Conservation (phyloP, 805 yeast genomes). For the Starmerella apis region DNA sequence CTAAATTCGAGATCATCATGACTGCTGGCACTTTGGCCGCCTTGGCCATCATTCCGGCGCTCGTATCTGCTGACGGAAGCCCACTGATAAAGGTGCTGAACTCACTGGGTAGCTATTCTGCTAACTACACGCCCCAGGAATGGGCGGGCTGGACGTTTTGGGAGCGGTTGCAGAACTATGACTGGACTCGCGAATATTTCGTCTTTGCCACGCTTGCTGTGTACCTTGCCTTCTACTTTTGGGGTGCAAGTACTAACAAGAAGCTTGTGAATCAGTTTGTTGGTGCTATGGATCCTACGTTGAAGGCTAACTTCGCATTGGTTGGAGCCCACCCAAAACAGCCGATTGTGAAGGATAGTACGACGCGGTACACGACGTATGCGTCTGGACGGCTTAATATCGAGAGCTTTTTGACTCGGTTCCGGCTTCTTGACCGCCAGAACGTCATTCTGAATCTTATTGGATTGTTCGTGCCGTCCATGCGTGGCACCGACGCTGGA, state of each 20-base stretch:
- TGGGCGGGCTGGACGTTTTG: conserved; percentile 48
- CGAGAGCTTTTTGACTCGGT: conserved; percentile 47
- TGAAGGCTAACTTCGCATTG: conserved; percentile 62
- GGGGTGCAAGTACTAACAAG: conserved; percentile 54
- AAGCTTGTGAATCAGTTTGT: conserved; percentile 46
- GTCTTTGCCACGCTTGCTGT: conserved; percentile 43
- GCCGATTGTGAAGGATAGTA: conserved; percentile 49
- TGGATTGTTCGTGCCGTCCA: conserved; percentile 52
- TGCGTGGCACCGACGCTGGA: conserved; percentile 41
- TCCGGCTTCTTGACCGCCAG: conserved; percentile 68
- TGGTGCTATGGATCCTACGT: conserved; percentile 40
- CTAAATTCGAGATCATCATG: not conserved
- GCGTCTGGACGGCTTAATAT: conserved; percentile 84
- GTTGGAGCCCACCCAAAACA: conserved; percentile 42
- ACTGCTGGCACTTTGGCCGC: not conserved
- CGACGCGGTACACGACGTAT: conserved; percentile 54
- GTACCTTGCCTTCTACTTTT: conserved; percentile 42
- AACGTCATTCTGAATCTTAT: conserved; percentile 56
- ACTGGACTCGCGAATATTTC: conserved; percentile 67
- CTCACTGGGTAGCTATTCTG: not conserved
- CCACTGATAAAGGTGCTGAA: not conserved
- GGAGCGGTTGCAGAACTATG: conserved; percentile 49
- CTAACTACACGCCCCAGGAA: conserved; percentile 30
- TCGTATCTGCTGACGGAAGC: conserved; percentile 3
- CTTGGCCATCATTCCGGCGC: not conserved